Conservation (phyloP, 495 filamentous ascomycete species). For the Achaetomiella virescens region DNA sequence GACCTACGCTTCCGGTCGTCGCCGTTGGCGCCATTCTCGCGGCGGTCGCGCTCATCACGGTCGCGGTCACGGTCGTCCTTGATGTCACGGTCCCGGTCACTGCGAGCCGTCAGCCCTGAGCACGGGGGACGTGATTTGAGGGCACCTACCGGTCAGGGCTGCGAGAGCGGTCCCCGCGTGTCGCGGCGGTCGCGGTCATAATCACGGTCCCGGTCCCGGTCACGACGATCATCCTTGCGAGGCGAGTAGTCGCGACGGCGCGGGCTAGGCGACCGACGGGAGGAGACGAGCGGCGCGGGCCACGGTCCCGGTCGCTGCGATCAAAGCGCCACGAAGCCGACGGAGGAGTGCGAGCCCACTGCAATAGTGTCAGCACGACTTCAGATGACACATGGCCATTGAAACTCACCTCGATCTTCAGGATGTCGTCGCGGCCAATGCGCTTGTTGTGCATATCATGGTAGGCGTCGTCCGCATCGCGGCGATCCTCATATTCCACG, state of each 20-base stretch:
- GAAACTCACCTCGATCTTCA: constrained; percentile 89
- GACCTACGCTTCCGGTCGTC: constrained; percentile 84
- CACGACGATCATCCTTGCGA: constrained; percentile 82
- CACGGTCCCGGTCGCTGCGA: constrained; percentile 36
- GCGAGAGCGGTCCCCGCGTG: constrained; percentile 63
- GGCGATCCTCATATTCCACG: constrained; percentile 98
- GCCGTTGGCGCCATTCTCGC: constrained; percentile 63
- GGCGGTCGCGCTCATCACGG: constrained; percentile 53
- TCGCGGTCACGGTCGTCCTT: constrained; percentile 51
- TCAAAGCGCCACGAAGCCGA: constrained; percentile 99
- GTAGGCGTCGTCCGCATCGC: constrained; percentile 98
- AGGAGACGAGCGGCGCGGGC: constrained; percentile 58
- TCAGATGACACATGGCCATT: background rate
- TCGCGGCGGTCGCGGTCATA: constrained; percentile 73
- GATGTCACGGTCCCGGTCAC: constrained; percentile 48
- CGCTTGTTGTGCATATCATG: constrained; percentile 99
- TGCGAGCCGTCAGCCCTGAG: constrained; percentile 13
- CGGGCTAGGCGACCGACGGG: constrained; percentile 74
- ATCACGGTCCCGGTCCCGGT: constrained; percentile 63
- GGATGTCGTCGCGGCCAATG: constrained; percentile 86
- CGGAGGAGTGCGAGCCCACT: constrained; percentile 98
- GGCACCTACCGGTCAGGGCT: constrained; percentile 64
- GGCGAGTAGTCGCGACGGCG: constrained; percentile 84
- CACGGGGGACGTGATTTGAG: constrained; percentile 24
- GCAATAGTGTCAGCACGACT: constrained; percentile 14